Percentiles rank a stretch among this genome's conserved stretches.
phyloP scores from a whole-genome alignment of 2,329 filamentous ascomycete genomes.

The Verticillium isaacii region DNA sequence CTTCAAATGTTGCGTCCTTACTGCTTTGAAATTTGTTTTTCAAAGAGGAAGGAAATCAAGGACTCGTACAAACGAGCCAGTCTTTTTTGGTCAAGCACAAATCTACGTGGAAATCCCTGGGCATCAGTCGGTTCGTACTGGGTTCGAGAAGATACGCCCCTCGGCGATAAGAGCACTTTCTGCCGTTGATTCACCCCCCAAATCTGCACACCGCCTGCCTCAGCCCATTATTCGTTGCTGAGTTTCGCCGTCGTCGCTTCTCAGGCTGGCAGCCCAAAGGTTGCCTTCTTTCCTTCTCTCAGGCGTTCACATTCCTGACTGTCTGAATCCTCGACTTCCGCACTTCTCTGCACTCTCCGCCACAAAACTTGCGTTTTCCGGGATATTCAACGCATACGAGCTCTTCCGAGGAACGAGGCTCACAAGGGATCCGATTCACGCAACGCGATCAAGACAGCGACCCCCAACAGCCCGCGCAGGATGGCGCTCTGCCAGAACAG shows the following conservation, averaged over 20 bases:
- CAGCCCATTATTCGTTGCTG: conserved; percentile 6
- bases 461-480: conserved; percentile 9
- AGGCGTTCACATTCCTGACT: background rate
- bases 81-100: too few relatives aligned
- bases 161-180: background rate
- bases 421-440: background rate
- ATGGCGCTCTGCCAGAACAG: conserved; percentile 91
- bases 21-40: too few relatives aligned
- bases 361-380: too few relatives aligned
- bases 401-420: background rate
- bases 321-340: background rate
- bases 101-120: too few relatives aligned
- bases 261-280: background rate
- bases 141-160: background rate
- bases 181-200: background rate
- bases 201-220: conserved; percentile 3
- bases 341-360: background rate
- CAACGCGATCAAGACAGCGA: background rate
- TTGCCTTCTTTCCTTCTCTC: background rate
- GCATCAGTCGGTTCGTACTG: too few relatives aligned
- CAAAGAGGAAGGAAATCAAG: too few relatives aligned
- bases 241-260: background rate
- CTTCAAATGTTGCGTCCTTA: too few relatives aligned
- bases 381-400: background rate
- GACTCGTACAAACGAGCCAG: too few relatives aligned